Base-by-base conservation (phyloP, 2,329 filamentous ascomycete genomes). In the Aspergillus awamori region DNA sequence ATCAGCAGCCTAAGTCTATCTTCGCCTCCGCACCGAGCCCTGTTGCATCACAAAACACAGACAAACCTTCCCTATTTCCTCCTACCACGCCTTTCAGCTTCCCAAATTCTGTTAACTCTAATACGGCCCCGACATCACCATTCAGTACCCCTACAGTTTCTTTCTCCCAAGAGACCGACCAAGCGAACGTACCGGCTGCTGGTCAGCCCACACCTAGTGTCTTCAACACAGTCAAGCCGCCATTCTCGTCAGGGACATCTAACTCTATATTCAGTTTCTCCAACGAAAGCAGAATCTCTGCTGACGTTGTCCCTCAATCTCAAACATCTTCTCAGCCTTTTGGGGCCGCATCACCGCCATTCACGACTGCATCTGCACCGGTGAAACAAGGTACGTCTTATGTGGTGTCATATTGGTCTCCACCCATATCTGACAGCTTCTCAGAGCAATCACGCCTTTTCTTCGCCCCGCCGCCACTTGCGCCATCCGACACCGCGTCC, bases 171-270 rank as follows among this genome's bases (percentile, higher is more conserved):
- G 58, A 53, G 10, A 28, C 60, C n/a, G 53, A 61, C 26, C 48
- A 65, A 36, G 26, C 45, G 36, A n/a, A 57, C 43, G 51, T 7
- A 4, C 28, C 48, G 13, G 59, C 65, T 63, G 49, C 62, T 54
- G 53, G 58, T 13, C 60, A 67, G 51, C 51, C 67, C n/a, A 47
- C 62, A 11, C 49, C 58, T 36, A 64, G 63, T 53, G 41, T 65
- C 22, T 67, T 64, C 20, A 43, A 60, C 33, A 51, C 56, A 13
- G 38, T 24, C 22, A 68, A 67, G 57, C 10, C 57, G 20, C 41
- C 61, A 8, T 26, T 47, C 5, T 36, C 55, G 17, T 41, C 58
- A 3, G 51, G 45, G 8, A 13, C 24, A 11, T 30, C 54, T 8
- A 47, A 33, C 11, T 53, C 68, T 17, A 39, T 61, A 3, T 67